Percentiles rank a stretch among this genome's conserved stretches.
Evolutionary conservation across 768 basidiomycete genomes (phyloP).

Genomic region (Termitomyces sp.): DNA sequence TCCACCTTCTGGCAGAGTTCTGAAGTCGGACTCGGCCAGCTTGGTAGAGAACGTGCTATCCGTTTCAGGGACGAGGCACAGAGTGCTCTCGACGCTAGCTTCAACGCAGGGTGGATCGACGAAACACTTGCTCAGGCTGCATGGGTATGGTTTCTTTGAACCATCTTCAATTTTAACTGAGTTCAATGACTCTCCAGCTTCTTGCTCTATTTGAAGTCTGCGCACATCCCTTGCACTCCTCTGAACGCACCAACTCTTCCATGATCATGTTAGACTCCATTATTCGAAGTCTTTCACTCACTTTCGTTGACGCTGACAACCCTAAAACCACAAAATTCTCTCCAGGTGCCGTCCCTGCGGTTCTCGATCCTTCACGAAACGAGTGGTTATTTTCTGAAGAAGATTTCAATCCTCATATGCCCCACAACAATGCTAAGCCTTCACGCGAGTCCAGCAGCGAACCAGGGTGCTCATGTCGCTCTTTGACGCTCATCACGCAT

Average conservation of each 20-base stretch:
- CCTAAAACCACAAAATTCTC: conserved; percentile 45
- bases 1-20: conserved; percentile 70
- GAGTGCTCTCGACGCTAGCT: conserved; percentile 62
- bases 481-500: conserved; percentile 43
- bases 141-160: conserved; percentile 44
- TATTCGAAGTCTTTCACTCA: conserved; percentile 55
- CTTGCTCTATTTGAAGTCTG: conserved; percentile 70
- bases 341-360: conserved; percentile 43
- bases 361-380: conserved; percentile 18
- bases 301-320: conserved; percentile 54
- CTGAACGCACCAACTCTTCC: conserved; percentile 48
- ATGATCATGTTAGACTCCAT: conserved; percentile 63
- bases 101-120: conserved; percentile 68
- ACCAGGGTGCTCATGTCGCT: conserved; percentile 39
- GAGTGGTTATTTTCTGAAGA: conserved; percentile 19
- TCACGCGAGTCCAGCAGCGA: conserved; percentile 10
- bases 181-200: conserved; percentile 35
- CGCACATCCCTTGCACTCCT: conserved; percentile 57
- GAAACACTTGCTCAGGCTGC: conserved; percentile 71
- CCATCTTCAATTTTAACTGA: conserved; percentile 1
- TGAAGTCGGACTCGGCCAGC: conserved; percentile 44
- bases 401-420: conserved; percentile 13
- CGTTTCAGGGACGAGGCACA: conserved; percentile 65
- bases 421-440: background rate
- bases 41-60: conserved; percentile 52